phyloP scores from a whole-genome alignment of 768 basidiomycete genomes.

The Tubosaeta brunneosetosa region DNA sequence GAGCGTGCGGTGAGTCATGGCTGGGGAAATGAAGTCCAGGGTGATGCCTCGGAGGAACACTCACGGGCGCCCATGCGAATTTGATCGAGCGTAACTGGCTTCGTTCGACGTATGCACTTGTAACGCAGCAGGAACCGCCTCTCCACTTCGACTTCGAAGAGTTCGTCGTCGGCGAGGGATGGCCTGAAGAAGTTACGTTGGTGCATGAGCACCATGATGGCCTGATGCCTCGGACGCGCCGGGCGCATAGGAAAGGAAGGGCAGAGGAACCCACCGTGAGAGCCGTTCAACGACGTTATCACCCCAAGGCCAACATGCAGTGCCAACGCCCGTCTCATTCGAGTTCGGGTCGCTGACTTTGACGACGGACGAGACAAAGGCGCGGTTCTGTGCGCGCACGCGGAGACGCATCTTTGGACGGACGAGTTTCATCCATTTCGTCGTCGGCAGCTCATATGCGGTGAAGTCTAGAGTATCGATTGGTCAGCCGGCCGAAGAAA shows the following conservation, averaged over 20 bases:
- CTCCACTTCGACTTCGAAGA: slow-evolving; percentile 20
- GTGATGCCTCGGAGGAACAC: background rate
- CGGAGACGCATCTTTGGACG: slow-evolving; percentile 22
- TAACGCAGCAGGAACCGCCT: slow-evolving; percentile 17
- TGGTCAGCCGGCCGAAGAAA: background rate
- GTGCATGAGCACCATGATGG: background rate
- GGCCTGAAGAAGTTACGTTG: slow-evolving; percentile 6
- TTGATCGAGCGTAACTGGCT: slow-evolving; percentile 17
- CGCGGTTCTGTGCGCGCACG: slow-evolving; percentile 5
- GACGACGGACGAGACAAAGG: slow-evolving; percentile 16
- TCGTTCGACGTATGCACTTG: slow-evolving; percentile 25
- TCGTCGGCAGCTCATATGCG: slow-evolving; percentile 20
- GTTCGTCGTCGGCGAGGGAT: slow-evolving; percentile 11
- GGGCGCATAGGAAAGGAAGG: background rate
- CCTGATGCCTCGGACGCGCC: background rate
- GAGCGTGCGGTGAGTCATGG: background rate
- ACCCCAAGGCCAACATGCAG: slow-evolving; percentile 14
- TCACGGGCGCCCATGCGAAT: slow-evolving; percentile 18
- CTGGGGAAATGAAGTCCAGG: background rate
- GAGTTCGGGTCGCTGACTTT: slow-evolving; percentile 1
- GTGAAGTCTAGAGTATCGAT: slow-evolving; percentile 15
- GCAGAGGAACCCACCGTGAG: slow-evolving; percentile 13
- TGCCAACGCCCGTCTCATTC: background rate
- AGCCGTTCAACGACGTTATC: slow-evolving; percentile 2
- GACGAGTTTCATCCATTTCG: slow-evolving; percentile 16